phyloP scores from a whole-genome alignment of 768 basidiomycete species.

The Boletellus ananiceps region DNA sequence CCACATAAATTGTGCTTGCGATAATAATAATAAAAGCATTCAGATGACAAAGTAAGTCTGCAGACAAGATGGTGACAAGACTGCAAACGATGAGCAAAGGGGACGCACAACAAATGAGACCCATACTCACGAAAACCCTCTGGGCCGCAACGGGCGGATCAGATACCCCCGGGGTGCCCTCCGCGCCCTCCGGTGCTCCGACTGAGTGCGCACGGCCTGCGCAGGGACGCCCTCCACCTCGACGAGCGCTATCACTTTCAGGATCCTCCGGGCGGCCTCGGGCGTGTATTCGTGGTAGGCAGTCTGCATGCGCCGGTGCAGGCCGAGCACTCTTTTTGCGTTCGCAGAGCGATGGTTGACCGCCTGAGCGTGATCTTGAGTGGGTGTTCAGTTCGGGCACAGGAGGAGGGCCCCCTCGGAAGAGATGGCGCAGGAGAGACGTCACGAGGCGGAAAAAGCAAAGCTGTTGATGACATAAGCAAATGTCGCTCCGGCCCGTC shows the following conservation, averaged over 20 bases:
- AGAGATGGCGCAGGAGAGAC: constrained; percentile 5
- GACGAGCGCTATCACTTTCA: constrained; percentile 84
- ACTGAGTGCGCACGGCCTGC: constrained; percentile 59
- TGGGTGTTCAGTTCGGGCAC: too few relatives aligned
- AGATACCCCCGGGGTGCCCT: constrained; percentile 65
- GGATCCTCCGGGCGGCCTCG: constrained; percentile 79
- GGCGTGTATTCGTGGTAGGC: constrained; percentile 75
- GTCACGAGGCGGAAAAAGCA: too few relatives aligned
- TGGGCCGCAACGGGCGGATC: constrained; percentile 39
- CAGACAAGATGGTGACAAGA: too few relatives aligned
- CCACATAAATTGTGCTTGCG: too few relatives aligned
- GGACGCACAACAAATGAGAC: neutral
- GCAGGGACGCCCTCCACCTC: constrained; percentile 80
- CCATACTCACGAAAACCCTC: constrained; percentile 17
- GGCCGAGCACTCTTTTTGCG: constrained; percentile 72
- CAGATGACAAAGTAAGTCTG: too few relatives aligned
- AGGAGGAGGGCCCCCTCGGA: too few relatives aligned
- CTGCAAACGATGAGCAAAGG: constrained; percentile 51
- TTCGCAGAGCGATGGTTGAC: constrained; percentile 78
- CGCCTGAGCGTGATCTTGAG: constrained; percentile 86
- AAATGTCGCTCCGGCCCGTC: too few relatives aligned
- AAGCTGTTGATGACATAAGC: constrained; percentile 17
- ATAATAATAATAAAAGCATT: too few relatives aligned
- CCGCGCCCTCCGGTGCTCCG: constrained; percentile 62
- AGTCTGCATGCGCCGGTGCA: constrained; percentile 78